These are phyloP conservation scores for Gillenia trifoliata DNA, from an alignment of 306 rosid genomes.

Conservation along the genomic window DNA sequence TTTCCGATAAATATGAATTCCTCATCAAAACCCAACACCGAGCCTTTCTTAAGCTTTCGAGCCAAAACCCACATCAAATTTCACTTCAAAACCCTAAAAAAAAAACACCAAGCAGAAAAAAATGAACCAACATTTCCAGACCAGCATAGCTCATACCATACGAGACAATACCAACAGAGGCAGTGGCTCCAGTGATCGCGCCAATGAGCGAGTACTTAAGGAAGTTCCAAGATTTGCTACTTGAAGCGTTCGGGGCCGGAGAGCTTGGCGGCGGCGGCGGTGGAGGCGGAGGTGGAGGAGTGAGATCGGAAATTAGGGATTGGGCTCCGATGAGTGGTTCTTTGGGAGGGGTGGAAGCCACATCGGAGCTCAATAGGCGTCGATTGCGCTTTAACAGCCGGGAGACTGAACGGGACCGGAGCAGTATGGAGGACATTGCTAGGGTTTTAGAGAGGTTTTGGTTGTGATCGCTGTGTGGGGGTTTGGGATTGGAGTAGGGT, in stretches of 20 bases:
- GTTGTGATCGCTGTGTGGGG: background rate
- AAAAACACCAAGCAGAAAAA: background rate
- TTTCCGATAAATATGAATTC: background rate
- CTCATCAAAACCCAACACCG: background rate
- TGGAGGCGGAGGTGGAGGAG: slow-evolving; percentile 21
- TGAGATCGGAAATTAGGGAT: slow-evolving; percentile 27
- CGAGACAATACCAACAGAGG: slow-evolving; percentile 35
- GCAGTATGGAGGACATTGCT: slow-evolving; percentile 26
- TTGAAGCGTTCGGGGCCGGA: slow-evolving; percentile 7
- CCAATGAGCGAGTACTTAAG: slow-evolving; percentile 37
- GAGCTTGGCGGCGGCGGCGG: background rate
- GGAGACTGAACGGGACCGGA: slow-evolving; percentile 31
- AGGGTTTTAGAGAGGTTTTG: background rate
- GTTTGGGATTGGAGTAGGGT: slow-evolving; percentile 32
- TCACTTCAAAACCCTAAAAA: background rate
- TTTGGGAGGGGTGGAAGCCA: slow-evolving; percentile 37
- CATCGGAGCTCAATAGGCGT: slow-evolving; percentile 41
- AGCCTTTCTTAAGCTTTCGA: background rate
- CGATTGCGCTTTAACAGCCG: slow-evolving; percentile 20
- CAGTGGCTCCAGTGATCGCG: slow-evolving; percentile 40
- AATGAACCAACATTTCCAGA: background rate
- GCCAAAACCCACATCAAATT: background rate
- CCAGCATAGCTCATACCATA: slow-evolving; percentile 28
- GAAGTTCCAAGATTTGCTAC: slow-evolving; percentile 27
- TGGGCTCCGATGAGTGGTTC: slow-evolving; percentile 35